Conservation (phyloP, 1,284 basidiomycete genomes). For the Singerocomus inundabilis region DNA sequence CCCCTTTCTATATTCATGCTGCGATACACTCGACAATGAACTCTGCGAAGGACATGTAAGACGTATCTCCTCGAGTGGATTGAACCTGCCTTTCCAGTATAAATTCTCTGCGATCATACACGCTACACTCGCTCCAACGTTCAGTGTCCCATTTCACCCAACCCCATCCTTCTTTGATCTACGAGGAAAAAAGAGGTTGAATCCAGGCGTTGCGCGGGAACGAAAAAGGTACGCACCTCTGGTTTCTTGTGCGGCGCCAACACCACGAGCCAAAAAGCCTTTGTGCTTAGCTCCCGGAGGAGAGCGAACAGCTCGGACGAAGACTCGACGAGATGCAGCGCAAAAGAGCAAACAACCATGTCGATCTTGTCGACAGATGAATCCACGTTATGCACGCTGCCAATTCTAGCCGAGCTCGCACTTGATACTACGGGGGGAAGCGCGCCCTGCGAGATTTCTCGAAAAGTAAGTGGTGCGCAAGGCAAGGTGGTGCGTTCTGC, state of each 20-base stretch:
- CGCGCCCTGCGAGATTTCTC: conserved; percentile 49
- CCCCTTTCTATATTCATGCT: conserved; percentile 20
- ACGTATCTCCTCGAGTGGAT: not conserved
- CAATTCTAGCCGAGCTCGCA: conserved; percentile 11
- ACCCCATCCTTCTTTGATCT: conserved; percentile 76
- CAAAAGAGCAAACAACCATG: conserved; percentile 70
- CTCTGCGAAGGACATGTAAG: conserved; percentile 14
- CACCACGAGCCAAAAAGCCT: conserved; percentile 62
- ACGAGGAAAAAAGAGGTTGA: not conserved
- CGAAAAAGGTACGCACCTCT: conserved; percentile 44
- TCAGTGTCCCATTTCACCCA: conserved; percentile 67
- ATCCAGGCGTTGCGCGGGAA: not conserved
- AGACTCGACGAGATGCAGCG: conserved; percentile 64
- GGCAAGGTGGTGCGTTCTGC: conserved; percentile 44
- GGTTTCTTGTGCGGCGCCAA: conserved; percentile 76
- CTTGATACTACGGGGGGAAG: conserved; percentile 37
- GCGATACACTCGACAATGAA: conserved; percentile 33
- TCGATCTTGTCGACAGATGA: conserved; percentile 39
- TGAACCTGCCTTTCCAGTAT: conserved; percentile 52
- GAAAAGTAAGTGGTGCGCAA: conserved; percentile 52
- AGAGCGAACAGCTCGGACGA: conserved; percentile 63
- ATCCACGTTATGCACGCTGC: not conserved
- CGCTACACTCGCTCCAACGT: conserved; percentile 48
- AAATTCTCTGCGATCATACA: conserved; percentile 44
- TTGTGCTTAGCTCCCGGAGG: conserved; percentile 60